A percentile compares a stretch with the other conserved stretches of the same genome.
Evolutionary conservation across 768 basidiomycete genomes (phyloP).

Genomic region (Calocybe cyanea): DNA sequence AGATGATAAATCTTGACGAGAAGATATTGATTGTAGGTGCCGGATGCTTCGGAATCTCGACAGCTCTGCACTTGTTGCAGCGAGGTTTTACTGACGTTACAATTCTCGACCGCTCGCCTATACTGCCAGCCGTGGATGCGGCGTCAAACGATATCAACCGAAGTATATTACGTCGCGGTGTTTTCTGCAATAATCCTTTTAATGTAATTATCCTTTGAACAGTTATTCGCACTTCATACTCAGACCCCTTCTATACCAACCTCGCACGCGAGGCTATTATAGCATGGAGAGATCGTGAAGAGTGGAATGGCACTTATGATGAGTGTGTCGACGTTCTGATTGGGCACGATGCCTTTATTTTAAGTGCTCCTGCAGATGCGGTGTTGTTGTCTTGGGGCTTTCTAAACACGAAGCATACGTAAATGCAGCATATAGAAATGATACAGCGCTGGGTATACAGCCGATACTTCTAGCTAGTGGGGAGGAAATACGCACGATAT

Average conservation of each 20-base stretch:
- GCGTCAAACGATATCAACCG: slow-evolving; percentile 59
- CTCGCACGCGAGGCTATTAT: slow-evolving; percentile 76
- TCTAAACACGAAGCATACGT: slow-evolving; percentile 36
- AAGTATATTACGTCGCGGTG: slow-evolving; percentile 25
- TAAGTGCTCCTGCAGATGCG: slow-evolving; percentile 45
- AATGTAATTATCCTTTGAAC: not conserved
- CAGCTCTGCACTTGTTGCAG: slow-evolving; percentile 73
- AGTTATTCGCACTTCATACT: slow-evolving; percentile 77
- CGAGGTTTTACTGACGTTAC: slow-evolving; percentile 69
- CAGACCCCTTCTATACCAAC: slow-evolving; percentile 62
- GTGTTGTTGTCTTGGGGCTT: slow-evolving; percentile 57
- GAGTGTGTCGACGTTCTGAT: slow-evolving; percentile 50
- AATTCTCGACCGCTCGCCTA: slow-evolving; percentile 66
- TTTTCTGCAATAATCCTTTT: not conserved
- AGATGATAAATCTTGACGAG: slow-evolving; percentile 16
- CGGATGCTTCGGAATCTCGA: slow-evolving; percentile 84
- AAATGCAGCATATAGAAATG: slow-evolving; percentile 58
- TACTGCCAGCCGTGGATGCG: slow-evolving; percentile 78
- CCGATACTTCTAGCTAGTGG: slow-evolving; percentile 35
- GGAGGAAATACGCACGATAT: slow-evolving; percentile 40
- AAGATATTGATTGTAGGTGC: slow-evolving; percentile 70
- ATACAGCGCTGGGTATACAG: slow-evolving; percentile 51
- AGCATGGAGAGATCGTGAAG: slow-evolving; percentile 63
- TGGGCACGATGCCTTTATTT: slow-evolving; percentile 14
- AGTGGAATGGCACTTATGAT: slow-evolving; percentile 76